A percentile compares a stretch with the other conserved stretches of the same genome.
phyloP scores from a whole-genome alignment of 2,329 filamentous ascomycete species.

The Phoma sp. region DNA sequence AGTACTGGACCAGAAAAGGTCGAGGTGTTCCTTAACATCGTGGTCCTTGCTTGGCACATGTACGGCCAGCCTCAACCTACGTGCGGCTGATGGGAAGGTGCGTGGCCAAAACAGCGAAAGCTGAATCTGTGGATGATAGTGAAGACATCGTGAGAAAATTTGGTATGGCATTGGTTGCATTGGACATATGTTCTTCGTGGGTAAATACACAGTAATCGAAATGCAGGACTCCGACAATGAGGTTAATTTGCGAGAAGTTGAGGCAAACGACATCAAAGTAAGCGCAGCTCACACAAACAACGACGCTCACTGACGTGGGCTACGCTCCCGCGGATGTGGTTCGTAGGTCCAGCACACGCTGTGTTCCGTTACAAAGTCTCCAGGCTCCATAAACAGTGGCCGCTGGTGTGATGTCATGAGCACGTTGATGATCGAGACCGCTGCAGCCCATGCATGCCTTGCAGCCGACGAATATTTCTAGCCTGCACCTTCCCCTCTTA shows the following conservation, averaged over 20 bases:
- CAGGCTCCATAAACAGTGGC: background rate
- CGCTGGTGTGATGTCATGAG: conserved; percentile 11
- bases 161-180: background rate
- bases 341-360: background rate
- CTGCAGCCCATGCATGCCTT: background rate
- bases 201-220: background rate
- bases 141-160: background rate
- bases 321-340: background rate
- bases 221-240: background rate
- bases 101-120: background rate
- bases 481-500: conserved; percentile 3
- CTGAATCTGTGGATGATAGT: background rate
- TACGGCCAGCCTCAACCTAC: background rate
- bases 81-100: background rate
- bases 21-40: background rate
- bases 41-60: background rate
- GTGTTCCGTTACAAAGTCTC: background rate
- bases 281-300: background rate
- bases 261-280: background rate
- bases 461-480: background rate
- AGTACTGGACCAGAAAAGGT: background rate
- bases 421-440: background rate
- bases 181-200: background rate
- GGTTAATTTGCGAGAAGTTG: background rate
- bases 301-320: background rate